phyloP scores from a whole-genome alignment of 164 flowering plant species.

The Vitis labrusca region DNA sequence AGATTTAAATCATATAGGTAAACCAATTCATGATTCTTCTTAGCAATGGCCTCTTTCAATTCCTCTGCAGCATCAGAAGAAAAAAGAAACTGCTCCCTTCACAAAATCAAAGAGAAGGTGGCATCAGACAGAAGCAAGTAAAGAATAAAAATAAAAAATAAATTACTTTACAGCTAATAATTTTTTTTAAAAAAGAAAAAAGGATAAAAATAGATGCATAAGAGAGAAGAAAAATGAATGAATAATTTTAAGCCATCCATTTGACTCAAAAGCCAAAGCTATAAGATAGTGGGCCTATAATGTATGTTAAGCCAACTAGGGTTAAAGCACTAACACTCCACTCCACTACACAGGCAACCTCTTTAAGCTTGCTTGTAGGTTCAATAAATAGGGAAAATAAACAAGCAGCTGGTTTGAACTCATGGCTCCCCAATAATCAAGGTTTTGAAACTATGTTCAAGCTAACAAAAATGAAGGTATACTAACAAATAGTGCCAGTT shows the following conservation, averaged over 20 bases:
- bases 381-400: no score
- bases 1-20: conserved; percentile 66
- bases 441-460: no score
- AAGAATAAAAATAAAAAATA: not conserved
- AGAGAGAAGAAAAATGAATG: not conserved
- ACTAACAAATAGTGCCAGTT: not conserved
- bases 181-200: not conserved
- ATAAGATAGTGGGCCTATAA: no score
- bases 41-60: conserved; percentile 63
- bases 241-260: not conserved
- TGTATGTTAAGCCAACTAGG: no score
- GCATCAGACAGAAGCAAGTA: conserved; percentile 34
- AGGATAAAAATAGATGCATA: not conserved
- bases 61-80: conserved; percentile 93
- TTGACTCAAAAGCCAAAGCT: no score
- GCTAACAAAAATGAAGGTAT: not conserved
- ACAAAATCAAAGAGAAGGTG: conserved; percentile 43
- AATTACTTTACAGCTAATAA: not conserved
- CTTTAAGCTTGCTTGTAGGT: no score
- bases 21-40: conserved; percentile 73
- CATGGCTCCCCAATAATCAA: no score
- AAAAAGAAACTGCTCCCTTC: conserved; percentile 96
- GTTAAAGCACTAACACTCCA: no score
- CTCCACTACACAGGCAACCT: no score
- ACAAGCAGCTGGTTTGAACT: no score